Percentiles rank a stretch among this genome's conserved stretches.
Evolutionary conservation across 805 yeast genomes (phyloP).

Genomic region (Sugiyamaella chiloensis): DNA sequence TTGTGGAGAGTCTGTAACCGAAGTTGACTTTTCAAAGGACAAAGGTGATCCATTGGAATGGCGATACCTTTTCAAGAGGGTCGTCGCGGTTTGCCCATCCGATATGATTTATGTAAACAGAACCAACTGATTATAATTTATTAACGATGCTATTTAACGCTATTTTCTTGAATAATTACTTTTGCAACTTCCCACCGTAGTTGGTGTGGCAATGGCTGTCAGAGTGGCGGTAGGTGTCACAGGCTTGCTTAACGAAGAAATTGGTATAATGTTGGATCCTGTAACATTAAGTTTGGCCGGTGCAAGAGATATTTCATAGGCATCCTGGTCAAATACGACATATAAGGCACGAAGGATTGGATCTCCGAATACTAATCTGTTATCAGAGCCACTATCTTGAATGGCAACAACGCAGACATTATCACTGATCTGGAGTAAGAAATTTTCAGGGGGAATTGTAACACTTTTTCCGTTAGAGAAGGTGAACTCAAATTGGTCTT

Average conservation of each 20-base stretch:
- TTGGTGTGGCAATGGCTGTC: not conserved
- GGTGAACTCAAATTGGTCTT: conserved; percentile 15
- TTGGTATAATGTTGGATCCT: conserved; percentile 29
- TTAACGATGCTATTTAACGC: not conserved
- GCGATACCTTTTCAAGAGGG: conserved; percentile 61
- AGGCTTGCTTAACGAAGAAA: conserved; percentile 14
- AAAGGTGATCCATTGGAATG: conserved; percentile 73
- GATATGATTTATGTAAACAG: conserved; percentile 18
- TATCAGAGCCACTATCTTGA: conserved; percentile 2
- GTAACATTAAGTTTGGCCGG: conserved; percentile 35
- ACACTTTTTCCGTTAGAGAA: conserved; percentile 23
- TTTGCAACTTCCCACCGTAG: not conserved
- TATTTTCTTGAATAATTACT: not conserved
- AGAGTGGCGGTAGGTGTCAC: conserved; percentile 17
- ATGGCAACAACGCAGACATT: conserved; percentile 10
- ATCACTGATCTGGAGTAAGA: conserved; percentile 13
- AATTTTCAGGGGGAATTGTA: conserved; percentile 23
- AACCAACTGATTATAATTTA: not conserved
- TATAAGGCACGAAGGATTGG: conserved; percentile 61
- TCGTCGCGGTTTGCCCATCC: conserved; percentile 56
- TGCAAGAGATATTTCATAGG: conserved; percentile 53
- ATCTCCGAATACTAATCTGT: conserved; percentile 53
- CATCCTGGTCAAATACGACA: conserved; percentile 63
- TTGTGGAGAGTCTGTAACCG: conserved; percentile 33
- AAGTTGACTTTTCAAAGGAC: conserved; percentile 52